These are phyloP conservation scores for Ophiocordyceps robertsii DNA, from an alignment of 2,329 filamentous ascomycete genomes.

Conservation along the genomic window DNA sequence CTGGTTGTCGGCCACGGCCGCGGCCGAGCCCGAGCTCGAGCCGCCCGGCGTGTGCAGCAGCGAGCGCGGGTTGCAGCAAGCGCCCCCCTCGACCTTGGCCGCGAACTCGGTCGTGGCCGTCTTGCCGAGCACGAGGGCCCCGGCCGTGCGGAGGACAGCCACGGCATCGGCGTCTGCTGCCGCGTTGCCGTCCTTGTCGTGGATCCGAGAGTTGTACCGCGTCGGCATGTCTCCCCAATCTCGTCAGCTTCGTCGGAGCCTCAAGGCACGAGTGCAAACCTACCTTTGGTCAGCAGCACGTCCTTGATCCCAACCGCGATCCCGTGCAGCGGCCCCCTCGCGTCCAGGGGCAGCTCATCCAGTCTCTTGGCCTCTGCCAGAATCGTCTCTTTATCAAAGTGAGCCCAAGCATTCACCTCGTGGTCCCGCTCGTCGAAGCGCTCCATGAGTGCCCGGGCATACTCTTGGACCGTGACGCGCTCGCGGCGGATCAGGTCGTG, in stretches of 20 bases:
- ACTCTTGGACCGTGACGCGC: constrained; percentile 31
- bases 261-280: neutral
- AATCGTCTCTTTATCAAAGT: constrained; percentile 30
- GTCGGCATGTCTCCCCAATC: constrained; percentile 39
- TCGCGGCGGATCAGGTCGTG: constrained; percentile 3
- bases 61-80: constrained; percentile 53
- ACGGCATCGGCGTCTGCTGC: constrained; percentile 39
- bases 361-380: constrained; percentile 34
- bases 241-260: neutral
- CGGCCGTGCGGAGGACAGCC: constrained; percentile 35
- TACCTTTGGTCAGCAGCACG: constrained; percentile 42
- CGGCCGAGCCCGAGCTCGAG: constrained; percentile 53
- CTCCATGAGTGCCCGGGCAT: constrained; percentile 31
- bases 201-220: constrained; percentile 40
- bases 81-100: constrained; percentile 38
- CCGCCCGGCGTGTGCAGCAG: constrained; percentile 50
- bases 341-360: constrained; percentile 30
- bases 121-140: constrained; percentile 39
- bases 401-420: constrained; percentile 35
- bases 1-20: constrained; percentile 52
- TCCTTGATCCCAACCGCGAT: constrained; percentile 47
- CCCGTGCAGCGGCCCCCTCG: constrained; percentile 43
- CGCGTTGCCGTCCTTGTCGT: constrained; percentile 24
- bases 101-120: constrained; percentile 52
- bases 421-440: constrained; percentile 30